Evolutionary conservation across 2,329 filamentous ascomycete species (phyloP).

Genomic region (Ceratocystiopsis brevicomis): DNA sequence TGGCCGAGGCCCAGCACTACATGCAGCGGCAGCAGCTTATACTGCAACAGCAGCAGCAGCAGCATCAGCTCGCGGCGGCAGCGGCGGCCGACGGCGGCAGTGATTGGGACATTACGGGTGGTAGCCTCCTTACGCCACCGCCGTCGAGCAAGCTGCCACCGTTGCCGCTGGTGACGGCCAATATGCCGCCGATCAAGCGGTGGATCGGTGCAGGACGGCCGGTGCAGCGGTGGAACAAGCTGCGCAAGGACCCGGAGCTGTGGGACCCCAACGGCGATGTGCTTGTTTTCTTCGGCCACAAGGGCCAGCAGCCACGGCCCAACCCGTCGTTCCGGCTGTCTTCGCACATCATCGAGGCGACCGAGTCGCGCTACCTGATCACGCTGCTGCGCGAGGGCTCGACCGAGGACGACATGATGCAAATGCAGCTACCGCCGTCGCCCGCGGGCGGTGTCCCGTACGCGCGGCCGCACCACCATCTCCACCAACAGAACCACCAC

Average conservation of each 20-base stretch:
- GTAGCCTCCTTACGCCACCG: slow-evolving; percentile 17
- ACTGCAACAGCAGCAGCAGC: neutral
- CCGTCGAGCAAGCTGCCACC: slow-evolving; percentile 25
- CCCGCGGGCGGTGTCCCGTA: slow-evolving; percentile 15
- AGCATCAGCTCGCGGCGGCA: neutral
- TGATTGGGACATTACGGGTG: slow-evolving; percentile 11
- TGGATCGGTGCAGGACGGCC: slow-evolving; percentile 33
- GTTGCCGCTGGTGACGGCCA: slow-evolving; percentile 16
- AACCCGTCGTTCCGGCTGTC: slow-evolving; percentile 37
- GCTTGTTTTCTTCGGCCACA: slow-evolving; percentile 33
- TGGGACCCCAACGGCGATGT: slow-evolving; percentile 44
- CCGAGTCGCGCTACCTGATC: slow-evolving; percentile 34
- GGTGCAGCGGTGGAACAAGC: slow-evolving; percentile 34
- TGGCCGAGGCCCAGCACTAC: slow-evolving; percentile 4
- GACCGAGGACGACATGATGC: slow-evolving; percentile 27
- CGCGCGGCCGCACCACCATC: slow-evolving; percentile 8
- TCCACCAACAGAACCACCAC: slow-evolving; percentile 8
- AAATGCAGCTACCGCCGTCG: slow-evolving; percentile 23
- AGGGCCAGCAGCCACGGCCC: slow-evolving; percentile 23
- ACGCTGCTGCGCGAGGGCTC: slow-evolving; percentile 33
- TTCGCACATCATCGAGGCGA: slow-evolving; percentile 38
- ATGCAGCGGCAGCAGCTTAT: slow-evolving; percentile 3
- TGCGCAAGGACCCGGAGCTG: slow-evolving; percentile 39
- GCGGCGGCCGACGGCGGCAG: neutral
- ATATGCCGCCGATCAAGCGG: slow-evolving; percentile 26